A percentile compares a stretch with the other conserved stretches of the same genome.
These are phyloP conservation scores for Komagataella ulmi DNA, from an alignment of 805 yeast species.

Conservation along the genomic window DNA sequence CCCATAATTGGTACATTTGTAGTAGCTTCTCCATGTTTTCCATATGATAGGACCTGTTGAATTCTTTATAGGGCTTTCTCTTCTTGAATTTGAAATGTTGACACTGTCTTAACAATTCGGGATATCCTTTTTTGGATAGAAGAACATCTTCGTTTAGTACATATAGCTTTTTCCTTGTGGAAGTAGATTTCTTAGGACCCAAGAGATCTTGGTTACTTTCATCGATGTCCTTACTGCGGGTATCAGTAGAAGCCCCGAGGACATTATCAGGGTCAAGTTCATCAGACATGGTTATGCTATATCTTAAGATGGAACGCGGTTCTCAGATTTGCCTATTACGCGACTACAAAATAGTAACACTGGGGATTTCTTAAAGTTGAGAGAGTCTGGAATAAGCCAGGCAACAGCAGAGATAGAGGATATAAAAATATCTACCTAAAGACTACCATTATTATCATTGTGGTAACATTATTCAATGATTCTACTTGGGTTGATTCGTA, in stretches of 20 bases:
- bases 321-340: too few relatives aligned
- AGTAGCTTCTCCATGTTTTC: constrained; percentile 36
- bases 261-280: neutral
- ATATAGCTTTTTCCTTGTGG: neutral
- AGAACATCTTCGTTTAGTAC: constrained; percentile 35
- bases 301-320: neutral
- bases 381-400: too few relatives aligned
- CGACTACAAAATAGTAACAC: too few relatives aligned
- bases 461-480: too few relatives aligned
- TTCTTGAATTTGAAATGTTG: constrained; percentile 17
- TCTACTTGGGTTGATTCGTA: too few relatives aligned
- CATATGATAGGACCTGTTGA: constrained; percentile 30
- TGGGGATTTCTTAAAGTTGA: too few relatives aligned
- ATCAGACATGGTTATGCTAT: neutral
- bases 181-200: neutral
- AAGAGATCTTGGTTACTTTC: neutral
- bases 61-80: constrained; percentile 7
- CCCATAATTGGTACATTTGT: constrained; percentile 60
- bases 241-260: neutral
- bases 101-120: constrained; percentile 27
- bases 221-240: neutral
- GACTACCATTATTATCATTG: too few relatives aligned
- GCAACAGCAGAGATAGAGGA: too few relatives aligned
- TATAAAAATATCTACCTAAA: too few relatives aligned
- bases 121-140: constrained; percentile 42